phyloP scores from a whole-genome alignment of 805 yeast genomes.

The Lachancea cidri region DNA sequence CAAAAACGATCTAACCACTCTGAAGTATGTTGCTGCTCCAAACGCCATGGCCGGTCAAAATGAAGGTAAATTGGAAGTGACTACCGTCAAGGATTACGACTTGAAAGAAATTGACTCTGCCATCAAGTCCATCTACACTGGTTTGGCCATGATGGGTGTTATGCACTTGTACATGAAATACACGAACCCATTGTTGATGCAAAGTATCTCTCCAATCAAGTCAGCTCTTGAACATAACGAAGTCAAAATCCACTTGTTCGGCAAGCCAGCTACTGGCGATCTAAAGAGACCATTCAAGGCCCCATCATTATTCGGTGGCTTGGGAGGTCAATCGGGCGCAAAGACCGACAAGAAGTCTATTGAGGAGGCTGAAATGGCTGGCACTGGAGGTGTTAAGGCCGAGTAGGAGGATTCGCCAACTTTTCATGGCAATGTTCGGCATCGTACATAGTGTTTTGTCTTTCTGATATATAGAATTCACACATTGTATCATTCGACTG shows the following conservation, averaged over 20 bases:
- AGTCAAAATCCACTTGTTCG: constrained; percentile 85
- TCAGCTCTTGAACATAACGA: constrained; percentile 84
- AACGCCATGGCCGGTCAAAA: constrained; percentile 67
- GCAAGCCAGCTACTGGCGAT: constrained; percentile 78
- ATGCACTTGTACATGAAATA: constrained; percentile 97
- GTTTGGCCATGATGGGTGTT: constrained; percentile 95
- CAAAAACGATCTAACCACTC: constrained; percentile 85
- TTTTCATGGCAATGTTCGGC: too few relatives aligned
- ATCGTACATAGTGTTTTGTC: neutral
- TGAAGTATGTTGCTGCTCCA: constrained; percentile 87
- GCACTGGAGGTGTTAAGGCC: constrained; percentile 83
- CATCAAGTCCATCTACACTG: constrained; percentile 78
- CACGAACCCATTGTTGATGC: constrained; percentile 95
- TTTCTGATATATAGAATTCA: constrained; percentile 1
- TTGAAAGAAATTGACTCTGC: constrained; percentile 75
- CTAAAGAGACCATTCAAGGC: constrained; percentile 96
- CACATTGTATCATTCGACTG: neutral
- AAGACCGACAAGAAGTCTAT: constrained; percentile 86
- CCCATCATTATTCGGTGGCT: constrained; percentile 67
- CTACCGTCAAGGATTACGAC: constrained; percentile 94
- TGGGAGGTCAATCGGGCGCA: constrained; percentile 41
- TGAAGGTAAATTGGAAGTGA: constrained; percentile 69
- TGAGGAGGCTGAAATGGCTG: constrained; percentile 78
- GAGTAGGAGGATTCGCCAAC: constrained; percentile 51
- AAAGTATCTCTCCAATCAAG: constrained; percentile 85